These are phyloP conservation scores for Corniculantispora saksenae DNA, from an alignment of 2,329 filamentous ascomycete genomes.

Conservation along the genomic window DNA sequence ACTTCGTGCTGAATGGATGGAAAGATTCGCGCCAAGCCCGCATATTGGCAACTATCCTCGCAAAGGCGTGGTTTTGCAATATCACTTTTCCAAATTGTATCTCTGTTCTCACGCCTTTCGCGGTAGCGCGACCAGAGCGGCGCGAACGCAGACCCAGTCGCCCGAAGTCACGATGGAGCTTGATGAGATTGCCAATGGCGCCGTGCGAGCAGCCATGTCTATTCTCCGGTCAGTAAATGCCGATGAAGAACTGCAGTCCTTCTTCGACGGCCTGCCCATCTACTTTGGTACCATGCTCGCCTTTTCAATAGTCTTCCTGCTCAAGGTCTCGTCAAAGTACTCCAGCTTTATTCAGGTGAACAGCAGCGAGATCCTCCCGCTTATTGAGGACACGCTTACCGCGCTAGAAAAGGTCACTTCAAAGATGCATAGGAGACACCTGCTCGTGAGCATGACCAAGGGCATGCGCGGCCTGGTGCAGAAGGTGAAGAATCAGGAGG, in stretches of 20 bases:
- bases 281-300: conserved; percentile 18
- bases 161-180: conserved; percentile 15
- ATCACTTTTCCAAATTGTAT: conserved; percentile 22
- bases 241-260: conserved; percentile 17
- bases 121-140: conserved; percentile 3
- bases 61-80: conserved; percentile 21
- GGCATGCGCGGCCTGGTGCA: conserved; percentile 18
- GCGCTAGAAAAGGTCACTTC: conserved; percentile 15
- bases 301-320: conserved; percentile 14
- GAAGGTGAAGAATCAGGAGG: conserved; percentile 3
- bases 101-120: conserved; percentile 22
- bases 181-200: conserved; percentile 15
- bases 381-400: conserved; percentile 8
- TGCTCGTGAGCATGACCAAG: conserved; percentile 18
- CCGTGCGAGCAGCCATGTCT: conserved; percentile 12
- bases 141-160: conserved; percentile 7
- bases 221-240: conserved; percentile 16
- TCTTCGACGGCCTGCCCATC: conserved; percentile 18
- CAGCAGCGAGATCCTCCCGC: conserved; percentile 8
- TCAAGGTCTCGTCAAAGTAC: conserved; percentile 15
- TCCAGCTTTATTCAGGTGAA: conserved; percentile 14
- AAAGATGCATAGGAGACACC: conserved; percentile 12
- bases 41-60: conserved; percentile 21
- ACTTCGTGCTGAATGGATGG: conserved; percentile 19
- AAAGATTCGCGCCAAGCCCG: conserved; percentile 13